Evolutionary conservation across 2,329 filamentous ascomycete species (phyloP), one percentile per base, ranked within the genome.

Genomic region (Neofusicoccum kwambonambiense): DNA sequence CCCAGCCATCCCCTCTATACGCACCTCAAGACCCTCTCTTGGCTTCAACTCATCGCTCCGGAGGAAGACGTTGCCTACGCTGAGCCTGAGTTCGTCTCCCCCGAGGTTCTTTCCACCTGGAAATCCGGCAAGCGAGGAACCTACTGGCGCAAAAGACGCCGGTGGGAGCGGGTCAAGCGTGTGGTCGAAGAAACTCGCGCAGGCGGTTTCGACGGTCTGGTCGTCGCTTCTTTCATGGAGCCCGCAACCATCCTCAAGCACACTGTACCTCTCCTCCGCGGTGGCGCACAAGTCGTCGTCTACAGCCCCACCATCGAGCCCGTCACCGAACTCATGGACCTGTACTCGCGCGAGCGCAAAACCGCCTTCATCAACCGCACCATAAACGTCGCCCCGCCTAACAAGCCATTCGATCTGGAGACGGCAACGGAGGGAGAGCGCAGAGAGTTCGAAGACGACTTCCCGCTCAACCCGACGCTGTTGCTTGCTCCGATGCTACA

Each of bases 1-100:
- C 82, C 87, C 27, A 76, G 80, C 0, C 95, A 98, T 74, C 94
- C 95, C 0, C 86, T 99, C 11, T 86, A 90, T 76, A 89, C 86
- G 15, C 89, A 95, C 74, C 86, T 99, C 60, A 89, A 94, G 71
- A 87, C 90, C 4, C 82, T 98, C 35, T 94, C 92, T 34, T 99
- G 94, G 93, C 86, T 99, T 2, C 94, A 98, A 77, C 86, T 99
- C 4, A 80, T 97, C 15, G 84, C 90, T 27, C 95, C 95, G 0
- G 80, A 86, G 41, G 81, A 87, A 35, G 95, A 98, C 76, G 84
- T 86, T 0, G 87, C 90, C 3, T 97, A 96, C 77, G 84, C 86
- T 31, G 85, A 89, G 62, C 90, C 92, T 0, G 82, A 86, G 0
- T 74, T 79, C 0, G 81, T 89, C 1, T 71, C 87, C 0, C 81